A percentile compares a stretch with the other conserved stretches of the same genome.
These are phyloP conservation scores for Colletotrichum falcatum DNA, from an alignment of 2,329 filamentous ascomycete genomes.

Conservation along the genomic window DNA sequence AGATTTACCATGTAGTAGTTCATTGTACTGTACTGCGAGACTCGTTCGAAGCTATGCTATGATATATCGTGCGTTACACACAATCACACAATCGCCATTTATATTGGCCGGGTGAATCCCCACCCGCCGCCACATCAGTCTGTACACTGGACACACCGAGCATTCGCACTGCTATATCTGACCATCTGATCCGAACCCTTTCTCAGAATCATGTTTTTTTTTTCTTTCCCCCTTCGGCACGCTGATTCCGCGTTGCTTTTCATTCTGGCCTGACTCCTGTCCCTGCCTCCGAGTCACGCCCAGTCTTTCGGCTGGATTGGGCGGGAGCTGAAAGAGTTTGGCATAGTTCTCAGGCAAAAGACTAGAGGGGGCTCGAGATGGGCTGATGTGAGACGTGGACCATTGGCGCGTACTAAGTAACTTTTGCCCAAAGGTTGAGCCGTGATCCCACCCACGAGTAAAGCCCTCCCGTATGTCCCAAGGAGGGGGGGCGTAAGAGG, in stretches of 20 bases:
- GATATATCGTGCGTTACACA: neutral
- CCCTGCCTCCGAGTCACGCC: no score
- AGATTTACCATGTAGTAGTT: conserved; percentile 24
- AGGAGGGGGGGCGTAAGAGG: neutral
- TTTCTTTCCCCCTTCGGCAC: neutral
- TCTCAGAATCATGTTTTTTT: no score
- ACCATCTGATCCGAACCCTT: neutral
- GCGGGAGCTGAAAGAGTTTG: neutral
- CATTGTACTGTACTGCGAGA: neutral
- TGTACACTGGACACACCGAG: neutral
- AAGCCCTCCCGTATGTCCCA: neutral
- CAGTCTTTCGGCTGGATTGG: no score
- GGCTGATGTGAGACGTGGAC: neutral
- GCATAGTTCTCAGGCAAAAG: neutral
- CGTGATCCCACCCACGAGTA: neutral
- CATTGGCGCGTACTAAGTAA: neutral
- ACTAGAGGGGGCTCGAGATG: neutral
- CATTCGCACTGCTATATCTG: neutral
- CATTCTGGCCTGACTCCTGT: neutral
- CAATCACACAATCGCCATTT: neutral
- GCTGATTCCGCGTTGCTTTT: neutral
- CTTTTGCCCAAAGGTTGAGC: neutral
- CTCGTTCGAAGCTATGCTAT: no score
- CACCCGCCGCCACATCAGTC: neutral
- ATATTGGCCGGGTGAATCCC: neutral